phyloP scores from a whole-genome alignment of 1,139 yeast genomes.

The Kodamaea anthophila region DNA sequence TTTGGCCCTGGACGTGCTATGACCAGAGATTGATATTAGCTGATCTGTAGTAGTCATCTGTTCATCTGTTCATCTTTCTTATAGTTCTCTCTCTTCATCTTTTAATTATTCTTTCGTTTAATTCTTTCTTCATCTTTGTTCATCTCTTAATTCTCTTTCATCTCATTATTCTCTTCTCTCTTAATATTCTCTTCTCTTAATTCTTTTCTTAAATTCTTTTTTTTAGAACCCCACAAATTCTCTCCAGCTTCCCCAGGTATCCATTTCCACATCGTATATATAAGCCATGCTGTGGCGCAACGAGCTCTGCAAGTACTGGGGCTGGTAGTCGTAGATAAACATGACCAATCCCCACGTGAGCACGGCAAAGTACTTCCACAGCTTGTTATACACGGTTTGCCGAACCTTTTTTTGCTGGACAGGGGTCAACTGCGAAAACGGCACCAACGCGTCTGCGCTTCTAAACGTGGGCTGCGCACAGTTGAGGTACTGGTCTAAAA shows the following conservation, averaged over 20 bases:
- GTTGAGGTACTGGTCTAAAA: slow-evolving; percentile 32
- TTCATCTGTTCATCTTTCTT: no score
- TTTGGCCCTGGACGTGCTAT: no score
- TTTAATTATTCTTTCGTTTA: neutral
- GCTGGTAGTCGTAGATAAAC: slow-evolving; percentile 63
- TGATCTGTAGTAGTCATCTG: no score
- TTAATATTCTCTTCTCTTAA: neutral
- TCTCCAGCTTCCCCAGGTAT: slow-evolving; percentile 37
- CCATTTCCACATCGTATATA: slow-evolving; percentile 54
- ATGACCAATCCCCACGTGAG: slow-evolving; percentile 71
- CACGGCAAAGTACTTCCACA: slow-evolving; percentile 68
- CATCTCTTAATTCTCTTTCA: neutral
- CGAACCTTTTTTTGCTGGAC: slow-evolving; percentile 31
- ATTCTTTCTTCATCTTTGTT: neutral
- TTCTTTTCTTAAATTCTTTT: no score
- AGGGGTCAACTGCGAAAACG: slow-evolving; percentile 25
- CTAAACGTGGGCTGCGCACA: slow-evolving; percentile 32
- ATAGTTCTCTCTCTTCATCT: no score
- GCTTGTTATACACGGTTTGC: slow-evolving; percentile 29
- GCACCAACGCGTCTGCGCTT: slow-evolving; percentile 17
- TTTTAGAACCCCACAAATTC: slow-evolving; percentile 33
- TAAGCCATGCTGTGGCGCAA: slow-evolving; percentile 69
- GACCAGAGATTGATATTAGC: no score
- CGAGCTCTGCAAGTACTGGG: slow-evolving; percentile 58
- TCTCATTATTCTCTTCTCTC: neutral